Base-by-base conservation (phyloP, 495 filamentous ascomycete species). In the Aspergillus avenaceus region DNA sequence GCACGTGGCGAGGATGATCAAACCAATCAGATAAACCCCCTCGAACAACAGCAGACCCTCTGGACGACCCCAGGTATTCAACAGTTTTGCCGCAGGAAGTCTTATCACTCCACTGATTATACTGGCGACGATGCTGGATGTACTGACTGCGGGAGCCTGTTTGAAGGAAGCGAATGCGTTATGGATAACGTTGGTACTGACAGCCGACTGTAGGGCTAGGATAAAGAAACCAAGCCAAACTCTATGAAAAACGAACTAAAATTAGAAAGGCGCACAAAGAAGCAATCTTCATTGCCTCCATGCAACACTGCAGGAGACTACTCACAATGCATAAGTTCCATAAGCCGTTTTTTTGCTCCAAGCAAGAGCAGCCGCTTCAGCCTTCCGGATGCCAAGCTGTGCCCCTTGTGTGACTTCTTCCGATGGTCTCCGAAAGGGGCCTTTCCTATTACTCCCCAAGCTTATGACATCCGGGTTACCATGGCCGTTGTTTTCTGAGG, bases 31-130 rank as follows among this genome's bases (percentile, higher is more conserved):
- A 32, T 67, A 65, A 13, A 77, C 41, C 1, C 47, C 24, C 0
- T 71, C 58, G 29, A 70, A 67, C 37, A 77, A 44, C 8, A 69
- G 70, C 50, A 85, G 80, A 24, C 69, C 76, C 52, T 79, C 66
- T 52, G 77, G 52, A 56, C 81, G 60, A 32, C 85, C 85, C 76
- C 80, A 88, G 22, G 85, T 68, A 59, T 88, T 84, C 43, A 88
- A 63, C 24, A 86, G 72, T 59, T 87, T 86, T 26, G 83, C 84
- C 11, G 86, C 64, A 5, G 84, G 77, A n/a, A 88, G 68, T 53
- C 84, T 84, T n/a, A 79, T 58, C 26, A 87, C 71, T 40, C 84
- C 86, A 45, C 78, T 80, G 47, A 88, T 77, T 42, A 88, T 79
- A 60, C 54, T 68, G 16, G 66, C 50, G 9, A 74, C 29, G 40